A percentile compares a stretch with the other conserved stretches of the same genome.
phyloP scores from a whole-genome alignment of 768 basidiomycete species.

The Suillus ampliporus region DNA sequence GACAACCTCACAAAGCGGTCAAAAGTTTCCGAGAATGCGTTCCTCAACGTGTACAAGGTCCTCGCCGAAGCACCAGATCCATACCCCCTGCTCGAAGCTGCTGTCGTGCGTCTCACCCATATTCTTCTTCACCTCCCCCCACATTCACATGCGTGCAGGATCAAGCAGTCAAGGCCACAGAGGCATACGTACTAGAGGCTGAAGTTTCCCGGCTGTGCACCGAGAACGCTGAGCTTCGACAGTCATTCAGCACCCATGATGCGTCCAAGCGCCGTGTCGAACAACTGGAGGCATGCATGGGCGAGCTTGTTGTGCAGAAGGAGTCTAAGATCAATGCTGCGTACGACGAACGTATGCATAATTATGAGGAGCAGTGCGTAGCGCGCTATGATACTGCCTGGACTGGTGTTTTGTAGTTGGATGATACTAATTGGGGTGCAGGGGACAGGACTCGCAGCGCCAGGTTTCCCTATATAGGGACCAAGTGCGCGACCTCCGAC shows the following conservation, averaged over 20 bases:
- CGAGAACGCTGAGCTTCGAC: constrained; percentile 84
- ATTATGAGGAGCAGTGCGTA: constrained; percentile 91
- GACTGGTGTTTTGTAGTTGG: background rate
- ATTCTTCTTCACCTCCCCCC: background rate
- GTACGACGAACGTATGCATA: constrained; percentile 94
- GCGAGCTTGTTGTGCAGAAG: constrained; percentile 87
- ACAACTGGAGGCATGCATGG: constrained; percentile 94
- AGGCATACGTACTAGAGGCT: constrained; percentile 74
- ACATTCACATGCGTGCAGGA: constrained; percentile 56
- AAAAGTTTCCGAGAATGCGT: constrained; percentile 92
- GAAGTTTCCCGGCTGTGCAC: constrained; percentile 77
- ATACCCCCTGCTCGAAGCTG: constrained; percentile 93
- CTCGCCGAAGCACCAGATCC: constrained; percentile 97
- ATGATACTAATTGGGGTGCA: constrained; percentile 34
- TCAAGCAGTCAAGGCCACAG: constrained; percentile 87
- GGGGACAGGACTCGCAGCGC: constrained; percentile 92
- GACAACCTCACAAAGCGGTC: constrained; percentile 93
- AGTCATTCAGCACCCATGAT: constrained; percentile 70
- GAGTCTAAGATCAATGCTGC: constrained; percentile 97
- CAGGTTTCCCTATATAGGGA: constrained; percentile 87
- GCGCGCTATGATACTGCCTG: background rate
- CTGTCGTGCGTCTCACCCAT: constrained; percentile 62
- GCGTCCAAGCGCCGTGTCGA: constrained; percentile 77
- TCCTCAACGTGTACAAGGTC: constrained; percentile 96
- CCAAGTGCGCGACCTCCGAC: constrained; percentile 88